These are phyloP conservation scores for barley (Hordeum vulgare) DNA, from an alignment of 176 grass and related monocot genomes.

Conservation along the genomic window MorexV3_pseudomolecules_assembly NC_058520.1:510345154-510345653, in stretches of 20 bases:
- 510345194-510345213: conserved; percentile 8
- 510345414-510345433: not conserved
- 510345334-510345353: not conserved
- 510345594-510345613: not conserved
- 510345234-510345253: conserved; percentile 80
- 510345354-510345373: not conserved
- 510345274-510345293: conserved; percentile 56
- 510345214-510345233: conserved; percentile 65
- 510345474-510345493: not conserved
- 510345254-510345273: conserved; percentile 91
- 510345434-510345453: not conserved
- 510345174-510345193: not conserved
- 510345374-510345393: not conserved
- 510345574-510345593: not conserved
- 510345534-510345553: not conserved
- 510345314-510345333: not conserved
- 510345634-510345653: not conserved
- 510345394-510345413: not conserved
- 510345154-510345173: conserved; percentile 9
- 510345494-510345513: conserved; percentile 7
- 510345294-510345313: not conserved
- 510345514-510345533: not conserved
- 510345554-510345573: conserved; percentile 5
- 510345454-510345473: not conserved
- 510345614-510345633: not conserved